Base-by-base conservation (phyloP, 345 rosid genomes). In the Raphanus sativus region DNA sequence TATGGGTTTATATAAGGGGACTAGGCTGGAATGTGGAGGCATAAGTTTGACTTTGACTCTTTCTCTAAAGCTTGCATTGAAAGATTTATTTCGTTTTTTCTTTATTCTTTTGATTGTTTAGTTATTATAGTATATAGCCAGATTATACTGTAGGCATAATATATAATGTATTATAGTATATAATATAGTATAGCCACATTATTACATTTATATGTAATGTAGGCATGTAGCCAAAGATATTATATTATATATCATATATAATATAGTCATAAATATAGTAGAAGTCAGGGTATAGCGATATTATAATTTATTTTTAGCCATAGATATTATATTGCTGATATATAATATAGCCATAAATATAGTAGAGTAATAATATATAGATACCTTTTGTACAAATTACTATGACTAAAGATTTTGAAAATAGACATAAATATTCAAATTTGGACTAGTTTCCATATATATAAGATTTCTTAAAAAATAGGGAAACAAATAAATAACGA, bases 1-100 rank as follows among this genome's bases (percentile, higher is more conserved):
- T 65, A 29, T 34, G 75, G 81, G 64, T 62, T 52, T 76, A 76
- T 76, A 76, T 52, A 76, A 4, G 25, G 68, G 68, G 55, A 61
- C 32, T 29, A 59, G 17, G 8, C 17, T 42, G 42, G 17, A 3
- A 13, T 74, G 33, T 42, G 25, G 7, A 60, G 48, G 56, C 65
- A 40, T 17, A 40, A 1, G 38, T 76, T 67, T 76, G 75, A 76
- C 75, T 76, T 67, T 67, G 70, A 45, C 64, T 55, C 38, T 9
- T 3, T 67, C 17, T 59, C 1, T 8, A 52, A 6, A 56, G 66
- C 67, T 63, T 63, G 17, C 61, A 45, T 32, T n/a, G 73, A 9
- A 75, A 75, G 73, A 0, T 67, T 75, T 8, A 16, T 33, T 66
- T 24, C 24, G 8, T 54, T 24, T 62, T 62, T 30, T 6, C 16